Conservation (phyloP, 2,329 filamentous ascomycete species). For the Orbilia brochopaga region DNA sequence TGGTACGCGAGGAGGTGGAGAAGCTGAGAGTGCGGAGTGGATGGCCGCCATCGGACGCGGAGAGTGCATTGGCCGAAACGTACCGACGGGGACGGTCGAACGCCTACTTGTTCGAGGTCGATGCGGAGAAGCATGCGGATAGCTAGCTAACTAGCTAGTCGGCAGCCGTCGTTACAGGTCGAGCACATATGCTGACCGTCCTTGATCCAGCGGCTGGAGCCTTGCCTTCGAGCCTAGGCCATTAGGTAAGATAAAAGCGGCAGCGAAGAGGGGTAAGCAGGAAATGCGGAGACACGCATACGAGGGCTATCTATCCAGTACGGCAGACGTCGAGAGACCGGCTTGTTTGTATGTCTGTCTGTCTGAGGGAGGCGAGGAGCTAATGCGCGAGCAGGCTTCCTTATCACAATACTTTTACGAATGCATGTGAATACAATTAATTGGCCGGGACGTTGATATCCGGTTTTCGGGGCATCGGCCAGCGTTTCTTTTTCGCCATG, state of each 20-base stretch:
- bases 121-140: constrained; percentile 44
- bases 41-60: constrained; percentile 78
- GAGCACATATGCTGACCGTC: no score
- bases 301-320: no score
- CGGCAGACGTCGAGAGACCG: no score
- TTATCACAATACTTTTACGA: constrained; percentile 4
- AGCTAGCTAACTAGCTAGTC: constrained; percentile 12
- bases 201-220: no score
- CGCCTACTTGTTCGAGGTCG: constrained; percentile 38
- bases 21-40: constrained; percentile 76
- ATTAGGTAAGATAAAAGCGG: no score
- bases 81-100: constrained; percentile 58
- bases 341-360: no score
- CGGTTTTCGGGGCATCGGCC: not conserved
- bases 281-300: no score
- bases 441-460: not conserved
- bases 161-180: not conserved
- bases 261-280: no score
- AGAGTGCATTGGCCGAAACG: constrained; percentile 77
- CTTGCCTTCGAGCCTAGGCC: no score
- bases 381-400: not conserved
- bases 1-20: constrained; percentile 78
- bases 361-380: not conserved
- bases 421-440: not conserved
- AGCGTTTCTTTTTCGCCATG: no score